Evolutionary conservation across 1,139 yeast species (phyloP).

Genomic region (Geotrichum siamense): DNA sequence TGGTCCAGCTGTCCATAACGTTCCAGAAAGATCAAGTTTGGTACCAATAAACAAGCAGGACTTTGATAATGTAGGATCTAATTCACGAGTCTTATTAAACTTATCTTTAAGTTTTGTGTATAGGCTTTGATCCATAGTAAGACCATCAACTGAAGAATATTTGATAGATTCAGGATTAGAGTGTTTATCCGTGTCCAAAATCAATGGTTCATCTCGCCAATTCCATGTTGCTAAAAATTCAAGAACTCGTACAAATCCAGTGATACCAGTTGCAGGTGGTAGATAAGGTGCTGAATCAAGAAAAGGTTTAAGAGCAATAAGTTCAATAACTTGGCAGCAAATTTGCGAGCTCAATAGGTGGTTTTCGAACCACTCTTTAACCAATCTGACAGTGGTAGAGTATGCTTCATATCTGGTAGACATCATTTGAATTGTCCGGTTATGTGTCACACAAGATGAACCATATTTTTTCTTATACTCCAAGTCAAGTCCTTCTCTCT

Average conservation of each 20-base stretch:
- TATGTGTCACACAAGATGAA: constrained; percentile 73
- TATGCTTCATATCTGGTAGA: constrained; percentile 68
- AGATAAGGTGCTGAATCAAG: constrained; percentile 80
- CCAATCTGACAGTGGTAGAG: constrained; percentile 72
- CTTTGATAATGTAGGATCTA: constrained; percentile 74
- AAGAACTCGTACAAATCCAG: constrained; percentile 73
- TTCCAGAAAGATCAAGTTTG: constrained; percentile 75
- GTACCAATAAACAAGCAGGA: constrained; percentile 80
- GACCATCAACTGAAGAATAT: constrained; percentile 39
- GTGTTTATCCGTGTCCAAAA: constrained; percentile 60
- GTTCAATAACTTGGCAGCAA: constrained; percentile 70
- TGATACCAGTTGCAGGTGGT: constrained; percentile 67
- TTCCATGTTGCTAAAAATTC: constrained; percentile 78
- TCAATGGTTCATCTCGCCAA: constrained; percentile 83
- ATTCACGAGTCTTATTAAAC: constrained; percentile 58
- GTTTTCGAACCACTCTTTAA: constrained; percentile 81
- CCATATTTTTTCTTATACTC: constrained; percentile 48
- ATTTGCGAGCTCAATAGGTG: constrained; percentile 57
- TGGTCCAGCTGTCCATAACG: constrained; percentile 70
- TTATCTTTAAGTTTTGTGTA: constrained; percentile 57
- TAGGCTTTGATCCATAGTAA: constrained; percentile 54
- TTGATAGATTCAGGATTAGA: constrained; percentile 35
- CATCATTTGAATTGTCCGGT: constrained; percentile 64
- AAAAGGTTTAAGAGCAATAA: constrained; percentile 76
- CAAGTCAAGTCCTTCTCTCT: constrained; percentile 40